Percentiles rank a stretch among this genome's conserved stretches.
These are phyloP conservation scores for Botryosphaeria agaves DNA, from an alignment of 2,329 filamentous ascomycete genomes.

Conservation along the genomic window DNA sequence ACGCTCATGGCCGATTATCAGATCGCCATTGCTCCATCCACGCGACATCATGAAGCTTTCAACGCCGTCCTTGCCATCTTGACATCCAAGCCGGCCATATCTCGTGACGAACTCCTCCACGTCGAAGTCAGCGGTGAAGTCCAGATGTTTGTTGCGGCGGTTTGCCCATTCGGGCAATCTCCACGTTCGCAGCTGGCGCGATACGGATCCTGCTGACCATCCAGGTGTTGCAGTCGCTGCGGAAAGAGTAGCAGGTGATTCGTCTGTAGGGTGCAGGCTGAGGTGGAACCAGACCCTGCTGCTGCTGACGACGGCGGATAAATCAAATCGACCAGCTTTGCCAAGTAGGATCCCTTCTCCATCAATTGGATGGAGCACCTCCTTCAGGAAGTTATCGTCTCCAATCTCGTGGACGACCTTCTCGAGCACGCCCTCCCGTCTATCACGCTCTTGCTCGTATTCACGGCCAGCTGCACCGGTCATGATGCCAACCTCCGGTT, in stretches of 20 bases:
- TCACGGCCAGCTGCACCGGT: constrained; percentile 50
- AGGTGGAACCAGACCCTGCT: constrained; percentile 94
- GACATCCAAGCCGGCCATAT: constrained; percentile 70
- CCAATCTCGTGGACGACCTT: constrained; percentile 73
- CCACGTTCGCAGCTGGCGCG: constrained; percentile 84
- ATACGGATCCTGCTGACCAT: constrained; percentile 89
- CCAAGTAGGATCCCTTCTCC: constrained; percentile 70
- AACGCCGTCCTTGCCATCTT: constrained; percentile 79
- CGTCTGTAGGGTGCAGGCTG: constrained; percentile 79
- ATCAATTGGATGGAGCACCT: constrained; percentile 61
- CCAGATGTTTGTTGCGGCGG: constrained; percentile 71
- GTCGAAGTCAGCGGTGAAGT: constrained; percentile 95
- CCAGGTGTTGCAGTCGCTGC: constrained; percentile 64
- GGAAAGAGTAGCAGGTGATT: constrained; percentile 55
- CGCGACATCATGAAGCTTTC: constrained; percentile 89
- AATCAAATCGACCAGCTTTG: constrained; percentile 60
- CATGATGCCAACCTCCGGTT: constrained; percentile 61
- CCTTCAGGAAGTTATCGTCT: constrained; percentile 64
- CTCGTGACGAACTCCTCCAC: constrained; percentile 77
- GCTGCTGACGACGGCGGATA: constrained; percentile 55
- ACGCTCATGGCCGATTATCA: constrained; percentile 75
- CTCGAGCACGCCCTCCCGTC: constrained; percentile 67
- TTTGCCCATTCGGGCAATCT: constrained; percentile 94
- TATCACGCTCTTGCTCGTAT: constrained; percentile 62
- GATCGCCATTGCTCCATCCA: constrained; percentile 96